These are phyloP conservation scores for Zygosaccharomyces siamensis DNA, from an alignment of 805 yeast genomes.

Conservation along the genomic window DNA sequence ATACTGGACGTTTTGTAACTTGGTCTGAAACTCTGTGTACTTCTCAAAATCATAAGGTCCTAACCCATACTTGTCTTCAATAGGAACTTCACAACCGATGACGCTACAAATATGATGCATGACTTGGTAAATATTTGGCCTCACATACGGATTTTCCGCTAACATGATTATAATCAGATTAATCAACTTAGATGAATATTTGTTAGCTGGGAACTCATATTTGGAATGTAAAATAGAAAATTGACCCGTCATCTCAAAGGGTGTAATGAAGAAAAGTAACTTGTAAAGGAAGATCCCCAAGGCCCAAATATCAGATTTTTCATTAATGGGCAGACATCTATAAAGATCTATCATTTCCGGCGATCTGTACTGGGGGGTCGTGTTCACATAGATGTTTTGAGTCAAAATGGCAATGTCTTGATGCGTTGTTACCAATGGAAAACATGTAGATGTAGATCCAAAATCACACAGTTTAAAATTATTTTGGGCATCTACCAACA, in stretches of 20 bases:
- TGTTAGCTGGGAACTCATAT: constrained; percentile 74
- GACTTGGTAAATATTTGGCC: constrained; percentile 88
- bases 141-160: constrained; percentile 70
- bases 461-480: constrained; percentile 86
- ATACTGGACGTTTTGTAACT: constrained; percentile 26
- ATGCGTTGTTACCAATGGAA: constrained; percentile 65
- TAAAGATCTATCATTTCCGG: constrained; percentile 95
- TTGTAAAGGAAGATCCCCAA: constrained; percentile 88
- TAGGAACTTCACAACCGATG: constrained; percentile 50
- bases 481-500: constrained; percentile 64
- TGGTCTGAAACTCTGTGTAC: constrained; percentile 47
- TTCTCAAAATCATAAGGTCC: constrained; percentile 58
- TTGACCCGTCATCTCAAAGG: constrained; percentile 81
- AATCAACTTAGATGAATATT: constrained; percentile 64
- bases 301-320: constrained; percentile 95
- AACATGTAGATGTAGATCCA: constrained; percentile 65
- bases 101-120: constrained; percentile 57
- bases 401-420: constrained; percentile 67
- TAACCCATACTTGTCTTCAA: constrained; percentile 38
- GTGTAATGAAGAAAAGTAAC: constrained; percentile 87
- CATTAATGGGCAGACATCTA: constrained; percentile 79
- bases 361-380: constrained; percentile 92
- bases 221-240: constrained; percentile 81
- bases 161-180: constrained; percentile 73
- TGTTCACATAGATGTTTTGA: constrained; percentile 81